Percentiles rank a stretch among this genome's conserved stretches.
Evolutionary conservation across 805 yeast species (phyloP).

Genomic region (Schwanniomyces polymorphus): DNA sequence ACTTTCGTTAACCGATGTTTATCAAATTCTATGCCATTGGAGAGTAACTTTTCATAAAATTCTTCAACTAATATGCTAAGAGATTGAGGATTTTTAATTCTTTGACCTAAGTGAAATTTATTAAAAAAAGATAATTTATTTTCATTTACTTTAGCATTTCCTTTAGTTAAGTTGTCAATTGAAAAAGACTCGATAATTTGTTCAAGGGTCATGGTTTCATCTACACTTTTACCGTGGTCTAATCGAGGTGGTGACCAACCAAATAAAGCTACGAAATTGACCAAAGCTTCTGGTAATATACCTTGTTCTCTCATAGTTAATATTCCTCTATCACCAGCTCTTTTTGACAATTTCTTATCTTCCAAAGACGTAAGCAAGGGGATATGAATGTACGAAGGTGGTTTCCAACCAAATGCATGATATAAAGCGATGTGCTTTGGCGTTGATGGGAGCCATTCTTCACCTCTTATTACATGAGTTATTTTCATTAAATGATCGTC

Average conservation of each 20-base stretch:
- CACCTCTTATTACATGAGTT: conserved; percentile 95
- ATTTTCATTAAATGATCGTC: conserved; percentile 93
- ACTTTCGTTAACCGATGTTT: conserved; percentile 29
- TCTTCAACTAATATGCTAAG: conserved; percentile 38
- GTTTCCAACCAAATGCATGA: conserved; percentile 79
- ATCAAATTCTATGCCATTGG: conserved; percentile 10
- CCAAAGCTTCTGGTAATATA: conserved; percentile 79
- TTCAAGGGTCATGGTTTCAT: conserved; percentile 52
- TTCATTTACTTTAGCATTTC: conserved; percentile 89
- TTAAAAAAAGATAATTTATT: conserved; percentile 76
- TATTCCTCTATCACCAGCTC: conserved; percentile 81
- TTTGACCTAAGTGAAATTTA: conserved; percentile 57
- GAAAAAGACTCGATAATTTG: conserved; percentile 59
- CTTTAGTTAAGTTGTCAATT: conserved; percentile 77
- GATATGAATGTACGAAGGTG: conserved; percentile 84
- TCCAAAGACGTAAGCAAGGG: conserved; percentile 76
- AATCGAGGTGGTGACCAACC: conserved; percentile 90
- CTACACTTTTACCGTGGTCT: conserved; percentile 43
- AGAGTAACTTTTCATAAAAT: conserved; percentile 17
- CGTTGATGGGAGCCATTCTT: conserved; percentile 96
- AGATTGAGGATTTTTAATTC: conserved; percentile 36
- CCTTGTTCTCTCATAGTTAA: conserved; percentile 58
- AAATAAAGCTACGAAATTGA: conserved; percentile 83
- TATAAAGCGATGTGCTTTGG: conserved; percentile 92
- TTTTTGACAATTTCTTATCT: conserved; percentile 80